Evolutionary conservation across 2,329 filamentous ascomycete species (phyloP), one percentile per base, ranked within the genome.

Genomic region (Aspergillus fumigatiaffinis): DNA sequence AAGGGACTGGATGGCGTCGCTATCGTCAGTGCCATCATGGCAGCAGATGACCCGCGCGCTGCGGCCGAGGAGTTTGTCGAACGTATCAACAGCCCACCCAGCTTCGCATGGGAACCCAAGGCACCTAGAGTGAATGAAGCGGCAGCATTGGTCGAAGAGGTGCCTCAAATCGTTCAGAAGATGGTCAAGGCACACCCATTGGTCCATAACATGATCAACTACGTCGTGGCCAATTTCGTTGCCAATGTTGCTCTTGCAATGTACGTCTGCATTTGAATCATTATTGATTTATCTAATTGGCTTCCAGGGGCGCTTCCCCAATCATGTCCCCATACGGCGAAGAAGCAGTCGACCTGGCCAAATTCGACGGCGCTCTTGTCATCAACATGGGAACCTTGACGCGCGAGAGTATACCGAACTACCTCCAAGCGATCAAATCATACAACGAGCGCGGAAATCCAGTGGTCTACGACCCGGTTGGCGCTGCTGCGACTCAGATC

Each of bases 181-280:
- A 82, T 96, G 50, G 84, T 84, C 4, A 72, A 79, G 2, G 80
- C 76, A 47, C 87, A 84, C 56, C 92, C 92, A 0, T 81, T 97
- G 23, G 89, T 89, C 52, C 93, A 97, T 76, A 97, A 96, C 76
- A 97, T 97, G 91, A 97, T 94, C 53, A 97, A 97, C 72, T 82
- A 92, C 53, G 93, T 97, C 0, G 93, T 97, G 23, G 92, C 96
- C 69, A 96, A 97, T 76, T 90, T 97, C 68, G 90, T 92, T 17
- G 93, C 94, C 53, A 97, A 96, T 69, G 88, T 97, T 3, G 91
- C 91, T 42, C 82, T 97, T 17, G 85, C 88, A 35, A 82, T 95
- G 77, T 79, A 63, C 68, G 72, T 64, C 26, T 6, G 25, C 1
- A 20, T 35, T 42, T 26, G 23, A 7, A 10, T 42, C 17, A n/a